Evolutionary conservation across 768 basidiomycete species (phyloP).

Genomic region (Tephrocybe rancida): DNA sequence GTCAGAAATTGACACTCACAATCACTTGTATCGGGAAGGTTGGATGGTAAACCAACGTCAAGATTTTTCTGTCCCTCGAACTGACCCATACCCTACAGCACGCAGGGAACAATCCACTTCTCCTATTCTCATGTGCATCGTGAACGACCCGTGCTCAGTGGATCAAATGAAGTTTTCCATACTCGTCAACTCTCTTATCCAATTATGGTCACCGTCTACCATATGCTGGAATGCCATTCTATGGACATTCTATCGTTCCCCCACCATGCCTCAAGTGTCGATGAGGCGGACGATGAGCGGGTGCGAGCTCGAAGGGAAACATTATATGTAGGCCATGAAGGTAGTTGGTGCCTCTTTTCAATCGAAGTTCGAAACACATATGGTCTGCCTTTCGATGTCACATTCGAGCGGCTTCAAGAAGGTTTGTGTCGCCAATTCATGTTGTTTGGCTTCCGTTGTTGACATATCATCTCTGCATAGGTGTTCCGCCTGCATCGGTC

Average conservation of each 20-base stretch:
- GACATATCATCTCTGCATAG: conserved; percentile 32
- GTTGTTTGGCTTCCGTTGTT: background rate
- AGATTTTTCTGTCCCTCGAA: background rate
- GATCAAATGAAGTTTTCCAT: conserved; percentile 63
- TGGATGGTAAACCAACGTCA: conserved; percentile 72
- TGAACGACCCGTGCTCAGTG: conserved; percentile 23
- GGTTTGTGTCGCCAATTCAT: conserved; percentile 37
- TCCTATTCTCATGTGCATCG: conserved; percentile 79
- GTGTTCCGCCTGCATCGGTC: conserved; percentile 37
- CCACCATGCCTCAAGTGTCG: conserved; percentile 18
- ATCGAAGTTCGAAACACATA: conserved; percentile 93
- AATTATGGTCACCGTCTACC: conserved; percentile 91
- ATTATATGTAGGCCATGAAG: conserved; percentile 48
- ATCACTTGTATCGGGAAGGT: conserved; percentile 87
- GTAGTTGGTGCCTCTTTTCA: conserved; percentile 84
- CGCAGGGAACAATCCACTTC: conserved; percentile 76
- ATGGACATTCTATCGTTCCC: conserved; percentile 82
- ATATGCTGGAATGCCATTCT: conserved; percentile 85
- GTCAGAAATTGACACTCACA: conserved; percentile 67
- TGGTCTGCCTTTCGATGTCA: conserved; percentile 88
- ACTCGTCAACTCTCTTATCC: conserved; percentile 89
- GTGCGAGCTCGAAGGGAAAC: conserved; percentile 26
- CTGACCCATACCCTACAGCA: conserved; percentile 46
- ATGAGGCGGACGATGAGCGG: conserved; percentile 21
- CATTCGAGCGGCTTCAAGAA: conserved; percentile 66